Conservation (phyloP, 345 rosid species). For the Gossypium herbaceum region DNA sequence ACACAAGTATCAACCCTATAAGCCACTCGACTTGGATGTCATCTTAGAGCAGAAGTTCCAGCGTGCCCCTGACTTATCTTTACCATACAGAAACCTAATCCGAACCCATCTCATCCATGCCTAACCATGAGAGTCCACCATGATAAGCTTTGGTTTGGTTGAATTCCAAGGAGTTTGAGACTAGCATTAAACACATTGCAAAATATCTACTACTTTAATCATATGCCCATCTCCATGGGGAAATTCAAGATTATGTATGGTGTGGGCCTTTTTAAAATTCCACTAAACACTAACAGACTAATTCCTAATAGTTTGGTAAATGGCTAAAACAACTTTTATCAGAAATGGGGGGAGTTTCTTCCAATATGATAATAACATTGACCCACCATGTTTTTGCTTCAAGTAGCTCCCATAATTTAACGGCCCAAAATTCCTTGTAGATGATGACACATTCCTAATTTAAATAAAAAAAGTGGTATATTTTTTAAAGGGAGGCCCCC, state of each 20-base stretch:
- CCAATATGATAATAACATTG: not conserved
- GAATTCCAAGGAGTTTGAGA: no score
- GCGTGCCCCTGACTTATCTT: no score
- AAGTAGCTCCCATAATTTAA: not conserved
- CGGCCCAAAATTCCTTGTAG: not conserved
- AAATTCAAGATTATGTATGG: not conserved
- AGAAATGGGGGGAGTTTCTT: not conserved
- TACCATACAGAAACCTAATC: no score
- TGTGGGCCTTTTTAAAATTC: not conserved
- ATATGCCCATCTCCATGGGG: not conserved
- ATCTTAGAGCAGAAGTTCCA: no score
- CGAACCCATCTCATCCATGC: no score
- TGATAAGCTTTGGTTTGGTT: no score
- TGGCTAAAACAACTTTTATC: not conserved
- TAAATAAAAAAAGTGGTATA: not conserved
- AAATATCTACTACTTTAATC: not conserved
- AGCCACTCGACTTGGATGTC: no score
- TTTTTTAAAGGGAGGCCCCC: not conserved
- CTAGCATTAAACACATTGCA: no score
- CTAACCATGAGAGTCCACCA: no score
- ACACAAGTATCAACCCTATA: no score
- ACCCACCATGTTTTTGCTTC: conserved; percentile 1
- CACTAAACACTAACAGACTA: not conserved
- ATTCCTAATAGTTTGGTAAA: conserved; percentile 8
- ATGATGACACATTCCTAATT: not conserved